Evolutionary conservation across 2,329 filamentous ascomycete genomes (phyloP).

Genomic region (Trichoderma pleuroti): DNA sequence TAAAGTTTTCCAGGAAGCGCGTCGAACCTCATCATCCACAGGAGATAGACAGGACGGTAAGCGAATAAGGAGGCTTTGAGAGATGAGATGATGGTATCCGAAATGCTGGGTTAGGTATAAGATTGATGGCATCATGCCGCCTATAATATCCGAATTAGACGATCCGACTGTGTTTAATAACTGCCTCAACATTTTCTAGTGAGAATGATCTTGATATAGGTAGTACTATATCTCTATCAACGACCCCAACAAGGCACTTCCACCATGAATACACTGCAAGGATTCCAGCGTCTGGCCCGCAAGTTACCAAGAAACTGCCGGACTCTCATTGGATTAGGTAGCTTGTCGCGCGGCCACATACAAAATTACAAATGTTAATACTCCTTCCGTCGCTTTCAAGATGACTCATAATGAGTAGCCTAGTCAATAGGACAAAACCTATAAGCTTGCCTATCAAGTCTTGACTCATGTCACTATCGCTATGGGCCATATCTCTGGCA

Average conservation of each 20-base stretch:
- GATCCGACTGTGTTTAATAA: neutral
- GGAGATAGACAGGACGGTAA: neutral
- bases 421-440: neutral
- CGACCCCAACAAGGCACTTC: neutral
- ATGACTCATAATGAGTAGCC: neutral
- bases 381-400: too few species aligned
- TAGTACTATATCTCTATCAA: neutral
- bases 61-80: neutral
- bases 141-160: neutral
- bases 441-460: neutral
- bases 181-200: neutral
- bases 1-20: neutral
- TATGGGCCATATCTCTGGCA: neutral
- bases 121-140: neutral
- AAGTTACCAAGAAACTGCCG: neutral
- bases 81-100: neutral
- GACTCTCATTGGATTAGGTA: neutral
- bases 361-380: too few species aligned
- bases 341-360: neutral
- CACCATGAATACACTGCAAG: neutral
- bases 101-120: neutral
- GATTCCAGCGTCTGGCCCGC: neutral
- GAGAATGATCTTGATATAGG: neutral
- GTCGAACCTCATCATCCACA: neutral
- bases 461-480: neutral